These are phyloP conservation scores for Myrica gale DNA, from an alignment of 306 rosid species.

Conservation along the genomic window DNA sequence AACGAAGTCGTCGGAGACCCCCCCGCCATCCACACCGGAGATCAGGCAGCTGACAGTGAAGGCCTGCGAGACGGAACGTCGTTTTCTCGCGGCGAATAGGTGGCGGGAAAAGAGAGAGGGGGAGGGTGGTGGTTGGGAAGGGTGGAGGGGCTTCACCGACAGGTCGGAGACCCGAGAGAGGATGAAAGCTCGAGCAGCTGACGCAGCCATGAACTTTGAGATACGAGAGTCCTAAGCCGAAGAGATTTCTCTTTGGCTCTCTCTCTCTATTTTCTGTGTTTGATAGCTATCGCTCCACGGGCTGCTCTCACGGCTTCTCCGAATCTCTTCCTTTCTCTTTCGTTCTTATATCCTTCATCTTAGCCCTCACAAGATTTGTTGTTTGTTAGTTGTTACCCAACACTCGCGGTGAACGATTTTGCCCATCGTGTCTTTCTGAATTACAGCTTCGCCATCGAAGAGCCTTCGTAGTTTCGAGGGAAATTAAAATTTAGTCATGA, in stretches of 20 bases:
- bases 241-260: neutral
- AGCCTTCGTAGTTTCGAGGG: no score
- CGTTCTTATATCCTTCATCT: neutral
- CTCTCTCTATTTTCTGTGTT: neutral
- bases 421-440: neutral
- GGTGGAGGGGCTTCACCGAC: slow-evolving; percentile 44
- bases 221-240: neutral
- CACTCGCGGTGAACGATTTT: neutral
- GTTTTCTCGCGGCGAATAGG: slow-evolving; percentile 28
- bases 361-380: neutral
- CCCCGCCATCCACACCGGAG: slow-evolving; percentile 73
- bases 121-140: slow-evolving; percentile 37
- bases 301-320: slow-evolving; percentile 1
- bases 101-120: slow-evolving; percentile 10
- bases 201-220: slow-evolving; percentile 52
- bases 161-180: slow-evolving; percentile 54
- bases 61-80: slow-evolving; percentile 22
- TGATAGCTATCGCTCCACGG: slow-evolving; percentile 6
- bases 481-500: no score
- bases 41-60: slow-evolving; percentile 44
- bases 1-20: slow-evolving; percentile 76
- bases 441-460: slow-evolving; percentile 28
- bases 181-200: slow-evolving; percentile 59
- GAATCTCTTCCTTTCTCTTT: slow-evolving; percentile 17
- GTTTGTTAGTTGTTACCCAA: slow-evolving; percentile 16